A percentile compares a stretch with the other conserved stretches of the same genome.
Evolutionary conservation across 345 rosid species (phyloP).

Genomic region (Moricandia arvensis): DNA sequence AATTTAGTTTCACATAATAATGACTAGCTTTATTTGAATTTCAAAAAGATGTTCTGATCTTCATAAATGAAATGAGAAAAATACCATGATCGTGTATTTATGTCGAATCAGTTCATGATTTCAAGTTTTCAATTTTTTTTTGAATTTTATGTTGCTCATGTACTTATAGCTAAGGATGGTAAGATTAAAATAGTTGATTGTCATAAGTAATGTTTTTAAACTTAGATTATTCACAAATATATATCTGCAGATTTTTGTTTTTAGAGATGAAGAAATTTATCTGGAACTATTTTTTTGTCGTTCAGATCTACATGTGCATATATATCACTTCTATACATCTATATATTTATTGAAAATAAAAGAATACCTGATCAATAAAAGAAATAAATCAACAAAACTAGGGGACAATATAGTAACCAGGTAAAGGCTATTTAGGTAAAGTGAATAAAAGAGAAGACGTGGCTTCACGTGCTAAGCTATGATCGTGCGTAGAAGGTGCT

Average conservation of each 20-base stretch:
- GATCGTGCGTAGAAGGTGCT: slow-evolving; percentile 32
- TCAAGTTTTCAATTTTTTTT: background rate
- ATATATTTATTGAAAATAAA: too few relatives aligned
- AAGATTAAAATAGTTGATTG: background rate
- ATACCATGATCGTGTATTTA: slow-evolving; percentile 16
- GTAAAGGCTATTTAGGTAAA: slow-evolving; percentile 4
- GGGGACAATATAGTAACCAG: background rate
- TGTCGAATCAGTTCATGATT: background rate
- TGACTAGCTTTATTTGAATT: slow-evolving; percentile 15
- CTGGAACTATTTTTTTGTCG: too few relatives aligned
- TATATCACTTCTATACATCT: background rate
- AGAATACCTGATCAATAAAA: background rate
- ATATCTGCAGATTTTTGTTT: background rate
- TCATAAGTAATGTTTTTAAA: background rate
- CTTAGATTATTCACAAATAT: background rate
- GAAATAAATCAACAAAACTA: background rate
- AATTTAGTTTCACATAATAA: background rate
- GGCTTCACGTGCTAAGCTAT: slow-evolving; percentile 31
- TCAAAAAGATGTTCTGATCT: background rate
- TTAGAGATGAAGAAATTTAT: background rate
- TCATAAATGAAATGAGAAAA: slow-evolving; percentile 28
- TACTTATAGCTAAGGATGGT: background rate
- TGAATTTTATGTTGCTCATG: slow-evolving; percentile 12
- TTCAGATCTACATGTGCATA: background rate
- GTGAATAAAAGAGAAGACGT: slow-evolving; percentile 21